Base-by-base conservation (phyloP, 495 filamentous ascomycete species). In the Neurospora pannonica region DNA sequence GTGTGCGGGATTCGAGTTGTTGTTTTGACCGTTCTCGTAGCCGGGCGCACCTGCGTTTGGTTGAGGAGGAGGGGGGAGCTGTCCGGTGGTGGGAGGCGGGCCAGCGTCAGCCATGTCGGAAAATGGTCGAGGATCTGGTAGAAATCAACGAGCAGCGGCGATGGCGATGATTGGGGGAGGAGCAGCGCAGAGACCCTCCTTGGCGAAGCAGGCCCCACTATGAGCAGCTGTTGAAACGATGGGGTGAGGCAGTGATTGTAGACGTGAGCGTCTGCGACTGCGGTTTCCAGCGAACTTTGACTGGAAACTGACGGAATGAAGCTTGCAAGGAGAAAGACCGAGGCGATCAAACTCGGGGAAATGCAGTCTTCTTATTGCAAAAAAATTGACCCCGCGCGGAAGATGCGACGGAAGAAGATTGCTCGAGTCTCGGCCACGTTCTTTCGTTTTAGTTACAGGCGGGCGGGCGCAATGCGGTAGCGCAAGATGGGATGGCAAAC, bases 1-100 rank as follows among this genome's bases (percentile, higher is more conserved):
- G 83, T 98, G 96, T 72, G 90, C 84, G 17, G 91, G 89, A 77
- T 90, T 90, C 79, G 89, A 89, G 79, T 90, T 89, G 72, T 87
- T 83, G 76, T 88, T 89, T 82, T 93, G 90, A 79, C 88, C 90
- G 81, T 88, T 88, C 74, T 90, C 88, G 81, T 92, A 92, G 74
- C 90, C 91, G 71, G 91, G 89, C 67, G 91, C 91, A 79, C 90
- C 90, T 73, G 90, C 85, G 75, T 90, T 88, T 42, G 89, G 81
- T 82, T 91, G 90, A 36, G 90, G 89, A 34, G 90, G 89, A 15
- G 88, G 88, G 19, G 91, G 90, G 69, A 92, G 87, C 79, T 89
- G 87, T 15, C 88, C 83, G 60, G 87, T 79, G 76, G 86, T 81
- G 70, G 88, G 76, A 76, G 87, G 82, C 48, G 88, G 83, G 76